phyloP scores from a whole-genome alignment of 2,329 filamentous ascomycete genomes.

The Pseudogymnoascus sp. region DNA sequence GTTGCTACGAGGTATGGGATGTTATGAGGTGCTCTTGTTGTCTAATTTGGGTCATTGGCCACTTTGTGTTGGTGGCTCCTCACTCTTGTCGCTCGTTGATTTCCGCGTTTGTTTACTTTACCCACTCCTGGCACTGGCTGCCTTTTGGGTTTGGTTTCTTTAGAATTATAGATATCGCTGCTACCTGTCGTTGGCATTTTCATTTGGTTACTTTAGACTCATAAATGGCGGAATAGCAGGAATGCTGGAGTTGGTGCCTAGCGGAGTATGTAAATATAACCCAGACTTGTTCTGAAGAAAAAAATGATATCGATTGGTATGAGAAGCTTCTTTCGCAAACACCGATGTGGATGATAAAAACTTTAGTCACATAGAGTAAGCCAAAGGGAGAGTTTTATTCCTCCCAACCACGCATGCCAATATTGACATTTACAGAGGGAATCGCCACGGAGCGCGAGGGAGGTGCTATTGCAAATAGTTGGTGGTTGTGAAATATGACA shows the following conservation, averaged over 20 bases:
- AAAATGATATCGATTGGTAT: neutral
- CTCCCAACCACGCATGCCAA: too few relatives aligned
- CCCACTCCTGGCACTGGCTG: neutral
- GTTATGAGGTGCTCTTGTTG: conserved; percentile 9
- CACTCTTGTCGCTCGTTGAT: neutral
- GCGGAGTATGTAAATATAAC: neutral
- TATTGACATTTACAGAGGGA: too few relatives aligned
- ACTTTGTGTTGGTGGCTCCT: neutral
- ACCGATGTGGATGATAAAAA: too few relatives aligned
- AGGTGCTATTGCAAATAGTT: too few relatives aligned
- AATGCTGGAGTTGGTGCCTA: neutral
- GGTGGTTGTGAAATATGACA: too few relatives aligned
- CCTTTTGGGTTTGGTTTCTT: neutral
- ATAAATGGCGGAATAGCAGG: neutral
- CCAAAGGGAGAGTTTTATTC: too few relatives aligned
- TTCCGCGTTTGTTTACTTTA: neutral
- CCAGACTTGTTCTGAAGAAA: neutral
- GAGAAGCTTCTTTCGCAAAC: too few relatives aligned
- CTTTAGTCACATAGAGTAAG: too few relatives aligned
- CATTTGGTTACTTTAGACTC: neutral
- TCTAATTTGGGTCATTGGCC: neutral
- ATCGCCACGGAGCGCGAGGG: too few relatives aligned
- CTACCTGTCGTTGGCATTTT: neutral
- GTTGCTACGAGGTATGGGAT: conserved; percentile 10
- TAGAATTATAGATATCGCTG: neutral